Evolutionary conservation across 768 basidiomycete species (phyloP), one percentile per base, ranked within the genome.

Genomic region (Pleurotus ostreatus): DNA sequence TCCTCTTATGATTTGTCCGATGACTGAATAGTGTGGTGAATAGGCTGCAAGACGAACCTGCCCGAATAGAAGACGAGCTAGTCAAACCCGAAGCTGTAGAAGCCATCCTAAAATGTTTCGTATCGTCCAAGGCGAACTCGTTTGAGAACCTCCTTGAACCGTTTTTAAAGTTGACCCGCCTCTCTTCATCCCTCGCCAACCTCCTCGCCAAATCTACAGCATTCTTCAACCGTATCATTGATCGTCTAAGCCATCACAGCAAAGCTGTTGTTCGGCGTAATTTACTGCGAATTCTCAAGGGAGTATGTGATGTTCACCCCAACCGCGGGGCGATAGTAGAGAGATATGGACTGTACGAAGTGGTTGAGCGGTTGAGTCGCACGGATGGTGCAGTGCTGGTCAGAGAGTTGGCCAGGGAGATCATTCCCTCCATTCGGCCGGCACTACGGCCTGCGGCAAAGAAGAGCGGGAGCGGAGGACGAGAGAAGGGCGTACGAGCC

Each of bases 1-100:
- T 56, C 38, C 23, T 20, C 51, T 53, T 7, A 22, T 55, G 4
- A 9, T 8, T 5, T 40, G 4, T 12, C 34, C 12, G 25, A 7
- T 7, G 16, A 13, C 48, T 39, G 46, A 44, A 51, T 37, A 54
- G 38, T 23, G 15, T 47, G 22, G 20, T 41, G n/a, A 2, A 22
- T 62, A 94, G 92, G 94, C 74, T 98, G 37, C 91, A 94, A 75
- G 97, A 98, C 63, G 97, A 99, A 71, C 92, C 91, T 1, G 86
- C 92, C 1, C 82, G 94, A 54, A 90, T 99, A 5, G 97, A 98
- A 67, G 94, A 96, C 65, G 84, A 88, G 48, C 77, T 99, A 0
- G 72, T 88, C 34, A 88, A 90, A 63, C 69, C 77, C 1, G 75
- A 77, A 11, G 75, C 89, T 1, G 70, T 92, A 15, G 85, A 90